phyloP scores from a whole-genome alignment of 2,329 filamentous ascomycete genomes.

The Xylaria arbuscula region DNA sequence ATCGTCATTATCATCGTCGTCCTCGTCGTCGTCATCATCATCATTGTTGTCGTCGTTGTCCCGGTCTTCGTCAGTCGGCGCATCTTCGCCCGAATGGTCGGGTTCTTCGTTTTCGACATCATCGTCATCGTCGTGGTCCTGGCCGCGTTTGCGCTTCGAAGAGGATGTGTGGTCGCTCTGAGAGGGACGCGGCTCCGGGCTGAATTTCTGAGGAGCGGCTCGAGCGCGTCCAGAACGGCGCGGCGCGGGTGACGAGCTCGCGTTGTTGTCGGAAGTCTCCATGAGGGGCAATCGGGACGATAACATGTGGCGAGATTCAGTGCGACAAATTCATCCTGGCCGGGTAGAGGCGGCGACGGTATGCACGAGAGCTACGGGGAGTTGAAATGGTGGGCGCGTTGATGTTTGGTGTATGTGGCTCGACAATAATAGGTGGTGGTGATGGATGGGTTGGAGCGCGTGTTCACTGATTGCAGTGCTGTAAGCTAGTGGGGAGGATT shows the following conservation, averaged over 20 bases:
- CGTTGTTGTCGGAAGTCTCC: conserved; percentile 67
- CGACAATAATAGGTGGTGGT: neutral
- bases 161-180: conserved; percentile 53
- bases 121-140: conserved; percentile 34
- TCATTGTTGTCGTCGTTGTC: conserved; percentile 46
- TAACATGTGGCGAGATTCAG: conserved; percentile 53
- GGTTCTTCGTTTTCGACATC: conserved; percentile 58
- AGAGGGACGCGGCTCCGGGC: conserved; percentile 58
- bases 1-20: conserved; percentile 57
- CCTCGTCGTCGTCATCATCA: conserved; percentile 51
- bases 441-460: conserved; percentile 21
- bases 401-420: conserved; percentile 21
- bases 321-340: conserved; percentile 44
- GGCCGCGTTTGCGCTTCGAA: conserved; percentile 68
- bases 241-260: conserved; percentile 63
- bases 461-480: conserved; percentile 23
- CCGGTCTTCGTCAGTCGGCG: conserved; percentile 55
- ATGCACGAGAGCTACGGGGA: conserved; percentile 30
- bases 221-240: conserved; percentile 77
- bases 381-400: conserved; percentile 33
- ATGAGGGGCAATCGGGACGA: conserved; percentile 59
- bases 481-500: conserved; percentile 35
- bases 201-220: conserved; percentile 69
- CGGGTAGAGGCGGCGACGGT: conserved; percentile 26
- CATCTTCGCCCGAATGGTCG: conserved; percentile 53